Percentiles rank a stretch among this genome's conserved stretches.
These are phyloP conservation scores for Periconia macrospinosa DNA, from an alignment of 2,329 filamentous ascomycete species.

Conservation along the genomic window DNA sequence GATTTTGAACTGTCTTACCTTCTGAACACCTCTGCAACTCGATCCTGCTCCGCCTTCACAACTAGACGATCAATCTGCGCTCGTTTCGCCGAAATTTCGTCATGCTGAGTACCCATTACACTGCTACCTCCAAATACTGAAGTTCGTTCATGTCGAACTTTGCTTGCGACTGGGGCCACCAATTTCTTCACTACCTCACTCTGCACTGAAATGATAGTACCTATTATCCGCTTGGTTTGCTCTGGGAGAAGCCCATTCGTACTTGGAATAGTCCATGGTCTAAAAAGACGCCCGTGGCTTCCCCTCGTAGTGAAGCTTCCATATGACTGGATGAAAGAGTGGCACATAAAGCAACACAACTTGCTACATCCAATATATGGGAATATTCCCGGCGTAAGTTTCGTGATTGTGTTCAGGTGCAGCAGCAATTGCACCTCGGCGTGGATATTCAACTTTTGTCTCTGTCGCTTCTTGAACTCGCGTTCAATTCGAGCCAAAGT, in stretches of 20 bases:
- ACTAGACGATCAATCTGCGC: conserved; percentile 15
- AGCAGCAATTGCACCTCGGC: conserved; percentile 26
- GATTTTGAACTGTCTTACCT: conserved; percentile 13
- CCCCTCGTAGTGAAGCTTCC: conserved; percentile 19
- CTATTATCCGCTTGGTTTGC: conserved; percentile 15
- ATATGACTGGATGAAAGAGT: conserved; percentile 18
- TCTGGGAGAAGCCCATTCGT: conserved; percentile 15
- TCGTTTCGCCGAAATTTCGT: conserved; percentile 14
- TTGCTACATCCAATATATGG: conserved; percentile 28
- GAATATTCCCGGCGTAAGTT: conserved; percentile 8
- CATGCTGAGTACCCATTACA: conserved; percentile 8
- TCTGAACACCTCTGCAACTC: conserved; percentile 28
- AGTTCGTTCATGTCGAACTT: conserved; percentile 16
- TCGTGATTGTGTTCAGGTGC: conserved; percentile 12
- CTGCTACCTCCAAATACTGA: conserved; percentile 24
- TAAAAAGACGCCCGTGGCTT: conserved; percentile 26
- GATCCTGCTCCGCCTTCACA: conserved; percentile 21
- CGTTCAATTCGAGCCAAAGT: conserved; percentile 11
- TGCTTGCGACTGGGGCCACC: conserved; percentile 7
- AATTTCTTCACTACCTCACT: conserved; percentile 19
- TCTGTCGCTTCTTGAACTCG: conserved; percentile 23
- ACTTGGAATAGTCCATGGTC: conserved; percentile 22
- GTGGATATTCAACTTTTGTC: conserved; percentile 20
- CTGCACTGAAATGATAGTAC: conserved; percentile 19
- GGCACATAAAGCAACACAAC: conserved; percentile 26